Percentiles rank a stretch among this genome's conserved stretches.
Conservation (phyloP, 2,329 filamentous ascomycete genomes). For the Beauveria sp. region DNA sequence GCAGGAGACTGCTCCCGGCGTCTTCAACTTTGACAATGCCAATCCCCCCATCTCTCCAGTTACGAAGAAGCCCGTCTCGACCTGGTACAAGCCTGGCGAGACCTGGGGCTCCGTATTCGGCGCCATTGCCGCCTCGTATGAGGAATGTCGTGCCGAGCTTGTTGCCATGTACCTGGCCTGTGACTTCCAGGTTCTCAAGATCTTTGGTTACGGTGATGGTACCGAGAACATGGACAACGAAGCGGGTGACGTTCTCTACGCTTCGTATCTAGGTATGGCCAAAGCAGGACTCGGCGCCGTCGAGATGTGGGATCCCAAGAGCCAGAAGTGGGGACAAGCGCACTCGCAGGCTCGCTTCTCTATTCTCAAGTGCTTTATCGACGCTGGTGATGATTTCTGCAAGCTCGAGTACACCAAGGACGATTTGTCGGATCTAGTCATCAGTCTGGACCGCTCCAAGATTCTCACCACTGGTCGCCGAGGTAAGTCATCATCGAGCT, state of each 20-base stretch:
- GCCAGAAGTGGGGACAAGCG: slow-evolving; percentile 83
- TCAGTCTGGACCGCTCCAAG: slow-evolving; percentile 76
- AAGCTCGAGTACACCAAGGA: slow-evolving; percentile 66
- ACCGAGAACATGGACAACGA: slow-evolving; percentile 61
- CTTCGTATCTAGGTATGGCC: slow-evolving; percentile 87
- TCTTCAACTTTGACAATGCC: slow-evolving; percentile 80
- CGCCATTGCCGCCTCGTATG: slow-evolving; percentile 77
- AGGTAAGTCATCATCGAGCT: slow-evolving; percentile 28
- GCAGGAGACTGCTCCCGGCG: slow-evolving; percentile 74
- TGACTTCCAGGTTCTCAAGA: slow-evolving; percentile 80
- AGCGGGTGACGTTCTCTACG: slow-evolving; percentile 82
- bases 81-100: slow-evolving; percentile 91
- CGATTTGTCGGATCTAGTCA: slow-evolving; percentile 72
- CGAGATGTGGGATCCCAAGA: slow-evolving; percentile 92
- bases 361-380: slow-evolving; percentile 77
- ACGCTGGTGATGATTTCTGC: slow-evolving; percentile 81
- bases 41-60: slow-evolving; percentile 78
- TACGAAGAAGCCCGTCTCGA: slow-evolving; percentile 66
- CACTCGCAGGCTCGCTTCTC: slow-evolving; percentile 89
- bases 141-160: slow-evolving; percentile 90
- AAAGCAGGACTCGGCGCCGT: slow-evolving; percentile 81
- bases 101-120: slow-evolving; percentile 94
- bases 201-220: slow-evolving; percentile 86
- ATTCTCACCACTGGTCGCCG: slow-evolving; percentile 77
- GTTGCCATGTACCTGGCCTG: slow-evolving; percentile 88